A percentile compares a stretch with the other conserved stretches of the same genome.
phyloP scores from a whole-genome alignment of 805 yeast genomes.

The Yamadazyma akitaensis region DNA sequence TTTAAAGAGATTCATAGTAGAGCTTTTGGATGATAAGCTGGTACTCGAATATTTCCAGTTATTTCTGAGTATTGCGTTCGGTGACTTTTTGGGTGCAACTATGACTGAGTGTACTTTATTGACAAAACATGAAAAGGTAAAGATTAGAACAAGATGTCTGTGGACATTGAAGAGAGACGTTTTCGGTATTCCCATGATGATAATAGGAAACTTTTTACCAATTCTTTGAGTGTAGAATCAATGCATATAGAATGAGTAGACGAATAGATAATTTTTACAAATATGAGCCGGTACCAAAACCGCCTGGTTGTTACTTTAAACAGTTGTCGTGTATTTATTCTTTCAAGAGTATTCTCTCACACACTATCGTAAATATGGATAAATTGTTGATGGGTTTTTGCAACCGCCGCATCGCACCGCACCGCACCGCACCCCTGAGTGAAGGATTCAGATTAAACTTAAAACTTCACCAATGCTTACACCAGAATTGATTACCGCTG shows the following conservation, averaged over 20 bases:
- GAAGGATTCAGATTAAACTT: background rate
- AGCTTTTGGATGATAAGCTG: constrained; percentile 81
- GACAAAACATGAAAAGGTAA: constrained; percentile 50
- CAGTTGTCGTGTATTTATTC: too few species aligned
- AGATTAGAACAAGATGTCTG: constrained; percentile 74
- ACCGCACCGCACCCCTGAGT: background rate
- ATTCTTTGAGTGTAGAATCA: constrained; percentile 32
- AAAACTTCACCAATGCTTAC: constrained; percentile 18
- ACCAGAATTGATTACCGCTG: constrained; percentile 38
- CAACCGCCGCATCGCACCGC: background rate
- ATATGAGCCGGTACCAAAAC: too few species aligned
- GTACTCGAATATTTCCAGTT: constrained; percentile 85
- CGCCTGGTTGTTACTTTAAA: too few species aligned
- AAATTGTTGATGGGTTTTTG: too few species aligned
- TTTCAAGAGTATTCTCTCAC: too few species aligned
- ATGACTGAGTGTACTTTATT: constrained; percentile 82
- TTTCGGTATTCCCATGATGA: constrained; percentile 96
- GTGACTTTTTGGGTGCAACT: constrained; percentile 82
- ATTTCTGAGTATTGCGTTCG: constrained; percentile 82
- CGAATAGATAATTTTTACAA: background rate
- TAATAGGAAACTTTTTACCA: constrained; percentile 89
- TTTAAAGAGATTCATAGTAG: constrained; percentile 69
- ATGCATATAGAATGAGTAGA: background rate
- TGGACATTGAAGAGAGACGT: constrained; percentile 95
- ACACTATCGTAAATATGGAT: too few species aligned